These are phyloP conservation scores for Leccinum subrobustum DNA, from an alignment of 1,284 basidiomycete species.

Conservation along the genomic window DNA sequence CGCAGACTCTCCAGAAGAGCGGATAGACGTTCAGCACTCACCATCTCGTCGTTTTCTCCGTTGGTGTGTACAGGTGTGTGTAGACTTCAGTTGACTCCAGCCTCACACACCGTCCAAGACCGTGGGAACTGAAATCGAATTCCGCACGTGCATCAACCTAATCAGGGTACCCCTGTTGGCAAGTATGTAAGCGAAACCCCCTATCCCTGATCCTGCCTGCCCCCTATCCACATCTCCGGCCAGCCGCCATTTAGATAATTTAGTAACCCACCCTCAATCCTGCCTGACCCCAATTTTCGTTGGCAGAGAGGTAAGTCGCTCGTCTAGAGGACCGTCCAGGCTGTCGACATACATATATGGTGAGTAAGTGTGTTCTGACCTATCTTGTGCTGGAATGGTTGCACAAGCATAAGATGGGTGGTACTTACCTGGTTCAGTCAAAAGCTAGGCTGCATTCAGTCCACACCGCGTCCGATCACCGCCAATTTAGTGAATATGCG, in stretches of 20 bases:
- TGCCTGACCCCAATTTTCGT: neutral
- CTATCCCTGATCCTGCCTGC: neutral
- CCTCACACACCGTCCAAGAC: slow-evolving; percentile 2
- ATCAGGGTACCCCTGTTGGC: neutral
- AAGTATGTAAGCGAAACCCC: neutral
- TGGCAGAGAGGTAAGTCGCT: neutral
- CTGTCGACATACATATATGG: neutral
- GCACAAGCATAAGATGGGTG: neutral
- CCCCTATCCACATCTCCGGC: neutral
- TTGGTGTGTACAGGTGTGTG: slow-evolving; percentile 5
- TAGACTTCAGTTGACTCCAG: neutral
- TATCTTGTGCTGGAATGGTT: neutral
- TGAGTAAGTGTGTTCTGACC: neutral
- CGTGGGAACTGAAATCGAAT: slow-evolving; percentile 20
- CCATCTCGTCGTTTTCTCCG: slow-evolving; percentile 43
- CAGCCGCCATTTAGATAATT: too few species aligned
- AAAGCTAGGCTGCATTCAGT: neutral
- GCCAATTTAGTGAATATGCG: too few species aligned
- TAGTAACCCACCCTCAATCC: too few species aligned
- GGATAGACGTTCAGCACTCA: slow-evolving; percentile 24
- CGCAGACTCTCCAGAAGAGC: neutral
- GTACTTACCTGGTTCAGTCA: too few species aligned
- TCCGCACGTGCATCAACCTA: neutral
- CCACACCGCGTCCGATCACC: neutral
- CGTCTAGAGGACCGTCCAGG: neutral